These are phyloP conservation scores for Scolecobasidium constrictum DNA, from an alignment of 2,329 filamentous ascomycete species.

Conservation along the genomic window DNA sequence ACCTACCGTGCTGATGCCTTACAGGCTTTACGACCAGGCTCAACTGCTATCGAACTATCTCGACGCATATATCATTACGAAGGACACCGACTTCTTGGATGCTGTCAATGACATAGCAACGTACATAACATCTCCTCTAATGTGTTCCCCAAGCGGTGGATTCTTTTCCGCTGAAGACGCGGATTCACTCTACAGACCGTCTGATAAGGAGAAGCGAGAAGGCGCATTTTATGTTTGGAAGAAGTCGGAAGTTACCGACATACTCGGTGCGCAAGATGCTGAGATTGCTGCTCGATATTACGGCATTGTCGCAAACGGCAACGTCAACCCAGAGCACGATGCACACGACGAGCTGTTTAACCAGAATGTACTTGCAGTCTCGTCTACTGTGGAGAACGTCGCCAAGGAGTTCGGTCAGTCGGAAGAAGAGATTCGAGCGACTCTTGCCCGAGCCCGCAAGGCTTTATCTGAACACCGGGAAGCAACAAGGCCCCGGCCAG, in stretches of 20 bases:
- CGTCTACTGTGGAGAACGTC: constrained; percentile 55
- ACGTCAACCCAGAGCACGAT: constrained; percentile 72
- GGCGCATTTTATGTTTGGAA: constrained; percentile 96
- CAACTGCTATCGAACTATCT: constrained; percentile 75
- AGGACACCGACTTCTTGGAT: constrained; percentile 57
- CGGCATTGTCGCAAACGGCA: constrained; percentile 74
- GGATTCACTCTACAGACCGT: constrained; percentile 65
- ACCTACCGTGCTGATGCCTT: background rate
- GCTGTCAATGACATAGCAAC: constrained; percentile 72
- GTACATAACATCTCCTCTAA: constrained; percentile 66
- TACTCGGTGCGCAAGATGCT: constrained; percentile 58
- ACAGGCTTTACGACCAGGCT: constrained; percentile 70
- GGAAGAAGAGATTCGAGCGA: constrained; percentile 54
- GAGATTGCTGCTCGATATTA: constrained; percentile 72
- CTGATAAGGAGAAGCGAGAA: constrained; percentile 73
- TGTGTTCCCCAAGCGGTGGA: constrained; percentile 58
- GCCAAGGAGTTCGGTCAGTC: constrained; percentile 65
- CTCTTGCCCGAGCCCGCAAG: constrained; percentile 54
- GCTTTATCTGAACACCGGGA: constrained; percentile 64
- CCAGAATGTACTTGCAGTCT: constrained; percentile 75
- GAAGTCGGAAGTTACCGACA: constrained; percentile 67
- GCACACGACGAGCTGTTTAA: constrained; percentile 90
- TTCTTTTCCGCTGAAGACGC: constrained; percentile 87
- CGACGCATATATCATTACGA: constrained; percentile 67
- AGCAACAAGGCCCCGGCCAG: constrained; percentile 62